These are phyloP conservation scores for Glycine tomentella DNA, from an alignment of 306 rosid species.

Conservation along the genomic window DNA sequence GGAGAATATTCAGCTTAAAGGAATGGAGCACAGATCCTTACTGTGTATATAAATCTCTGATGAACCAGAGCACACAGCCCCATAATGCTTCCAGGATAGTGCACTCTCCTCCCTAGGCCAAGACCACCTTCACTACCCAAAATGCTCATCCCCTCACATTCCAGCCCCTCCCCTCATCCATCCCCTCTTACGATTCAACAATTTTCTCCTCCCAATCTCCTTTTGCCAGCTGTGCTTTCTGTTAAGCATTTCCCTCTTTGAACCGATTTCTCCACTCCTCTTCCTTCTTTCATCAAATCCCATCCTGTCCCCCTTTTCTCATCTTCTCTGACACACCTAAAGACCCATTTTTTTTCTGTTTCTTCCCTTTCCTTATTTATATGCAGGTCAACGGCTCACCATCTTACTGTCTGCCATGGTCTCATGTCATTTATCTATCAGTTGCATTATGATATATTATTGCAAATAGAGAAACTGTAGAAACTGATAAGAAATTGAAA, in stretches of 20 bases:
- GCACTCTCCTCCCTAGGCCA: not conserved
- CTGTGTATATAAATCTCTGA: not conserved
- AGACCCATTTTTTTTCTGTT: not conserved
- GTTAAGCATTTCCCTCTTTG: not conserved
- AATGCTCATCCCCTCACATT: not conserved
- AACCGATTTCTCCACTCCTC: not conserved
- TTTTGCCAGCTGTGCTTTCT: not conserved
- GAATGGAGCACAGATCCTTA: not conserved
- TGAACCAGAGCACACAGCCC: not conserved
- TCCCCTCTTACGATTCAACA: not conserved
- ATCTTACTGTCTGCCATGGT: constrained; percentile 13
- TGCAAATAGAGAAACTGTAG: constrained; percentile 18
- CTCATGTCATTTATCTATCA: constrained; percentile 8
- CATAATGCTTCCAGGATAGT: not conserved
- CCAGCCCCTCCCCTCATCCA: not conserved
- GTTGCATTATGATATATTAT: constrained; percentile 21
- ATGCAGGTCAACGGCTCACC: not conserved
- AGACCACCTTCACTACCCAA: not conserved
- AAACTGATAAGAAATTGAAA: constrained; percentile 3
- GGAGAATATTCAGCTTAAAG: not conserved
- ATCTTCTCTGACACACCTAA: not conserved
- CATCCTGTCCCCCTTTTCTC: not conserved
- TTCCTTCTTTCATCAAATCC: not conserved
- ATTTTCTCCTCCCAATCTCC: not conserved
- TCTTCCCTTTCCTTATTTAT: not conserved